Conservation (phyloP, 345 rosid species). For the Odontarrhena argentea region DNA sequence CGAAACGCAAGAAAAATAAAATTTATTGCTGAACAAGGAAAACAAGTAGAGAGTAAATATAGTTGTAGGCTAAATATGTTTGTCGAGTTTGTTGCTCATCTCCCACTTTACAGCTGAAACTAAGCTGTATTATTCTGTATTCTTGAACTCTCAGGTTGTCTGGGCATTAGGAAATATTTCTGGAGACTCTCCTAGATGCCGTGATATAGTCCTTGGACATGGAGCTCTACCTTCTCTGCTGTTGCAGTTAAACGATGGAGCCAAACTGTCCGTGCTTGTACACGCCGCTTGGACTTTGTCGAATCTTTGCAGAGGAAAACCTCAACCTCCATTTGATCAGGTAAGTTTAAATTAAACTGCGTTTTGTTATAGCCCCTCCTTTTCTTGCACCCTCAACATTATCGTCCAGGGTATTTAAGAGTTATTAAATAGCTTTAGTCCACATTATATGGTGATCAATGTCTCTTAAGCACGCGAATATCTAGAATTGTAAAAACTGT, state of each 20-base stretch:
- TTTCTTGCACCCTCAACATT: conserved; percentile 8
- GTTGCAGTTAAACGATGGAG: conserved; percentile 28
- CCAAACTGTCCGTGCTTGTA: conserved; percentile 41
- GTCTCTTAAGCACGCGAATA: conserved; percentile 8
- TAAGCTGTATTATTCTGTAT: conserved; percentile 20
- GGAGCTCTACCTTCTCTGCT: conserved; percentile 39
- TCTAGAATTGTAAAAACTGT: conserved; percentile 1
- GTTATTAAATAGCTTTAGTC: neutral
- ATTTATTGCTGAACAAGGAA: conserved; percentile 10
- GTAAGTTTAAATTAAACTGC: conserved; percentile 40
- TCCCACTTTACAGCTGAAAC: neutral
- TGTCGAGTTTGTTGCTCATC: conserved; percentile 6
- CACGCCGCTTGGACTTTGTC: conserved; percentile 44
- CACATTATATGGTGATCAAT: conserved; percentile 15
- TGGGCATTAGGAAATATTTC: conserved; percentile 47
- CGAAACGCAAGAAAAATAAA: neutral
- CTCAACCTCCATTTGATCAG: conserved; percentile 82
- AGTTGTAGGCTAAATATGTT: conserved; percentile 5
- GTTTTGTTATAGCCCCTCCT: neutral
- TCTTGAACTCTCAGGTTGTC: conserved; percentile 35
- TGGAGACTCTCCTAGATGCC: conserved; percentile 47
- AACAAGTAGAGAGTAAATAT: conserved; percentile 12
- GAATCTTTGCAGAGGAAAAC: conserved; percentile 81
- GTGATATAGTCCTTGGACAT: conserved; percentile 45
- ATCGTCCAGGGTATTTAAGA: conserved; percentile 7